Evolutionary conservation across 2,329 filamentous ascomycete genomes (phyloP).

Genomic region (Exophiala aquamarina): DNA sequence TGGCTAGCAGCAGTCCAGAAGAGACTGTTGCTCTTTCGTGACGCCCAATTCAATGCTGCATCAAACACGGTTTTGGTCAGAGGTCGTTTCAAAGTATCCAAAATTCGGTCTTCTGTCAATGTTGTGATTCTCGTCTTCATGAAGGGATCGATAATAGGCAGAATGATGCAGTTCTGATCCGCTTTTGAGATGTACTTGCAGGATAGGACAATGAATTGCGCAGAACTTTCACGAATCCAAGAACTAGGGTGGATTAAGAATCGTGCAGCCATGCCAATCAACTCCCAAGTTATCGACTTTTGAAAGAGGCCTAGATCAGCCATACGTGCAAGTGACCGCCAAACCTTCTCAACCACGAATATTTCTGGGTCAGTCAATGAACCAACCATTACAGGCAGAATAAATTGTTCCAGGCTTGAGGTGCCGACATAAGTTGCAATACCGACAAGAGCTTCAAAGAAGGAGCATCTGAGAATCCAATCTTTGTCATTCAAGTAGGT

Average conservation of each 20-base stretch:
- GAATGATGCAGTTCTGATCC: constrained; percentile 78
- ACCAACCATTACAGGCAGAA: constrained; percentile 92
- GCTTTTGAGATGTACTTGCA: constrained; percentile 74
- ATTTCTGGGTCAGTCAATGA: constrained; percentile 91
- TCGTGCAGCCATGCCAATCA: constrained; percentile 77
- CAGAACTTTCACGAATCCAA: constrained; percentile 90
- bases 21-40: constrained; percentile 72
- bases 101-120: constrained; percentile 70
- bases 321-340: constrained; percentile 85
- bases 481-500: constrained; percentile 96
- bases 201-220: constrained; percentile 77
- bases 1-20: constrained; percentile 83
- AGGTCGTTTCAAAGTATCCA: constrained; percentile 81
- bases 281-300: constrained; percentile 78
- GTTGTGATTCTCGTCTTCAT: constrained; percentile 70
- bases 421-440: constrained; percentile 89
- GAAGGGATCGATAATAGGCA: constrained; percentile 78
- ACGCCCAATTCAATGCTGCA: constrained; percentile 80
- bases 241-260: constrained; percentile 93
- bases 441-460: constrained; percentile 92
- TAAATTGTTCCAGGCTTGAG: constrained; percentile 88
- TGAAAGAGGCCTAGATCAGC: constrained; percentile 86
- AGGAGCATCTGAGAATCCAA: constrained; percentile 94
- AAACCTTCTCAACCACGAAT: constrained; percentile 85
- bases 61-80: constrained; percentile 79